Evolutionary conservation across 1,139 yeast species (phyloP).

Genomic region (Ashbya aceris): DNA sequence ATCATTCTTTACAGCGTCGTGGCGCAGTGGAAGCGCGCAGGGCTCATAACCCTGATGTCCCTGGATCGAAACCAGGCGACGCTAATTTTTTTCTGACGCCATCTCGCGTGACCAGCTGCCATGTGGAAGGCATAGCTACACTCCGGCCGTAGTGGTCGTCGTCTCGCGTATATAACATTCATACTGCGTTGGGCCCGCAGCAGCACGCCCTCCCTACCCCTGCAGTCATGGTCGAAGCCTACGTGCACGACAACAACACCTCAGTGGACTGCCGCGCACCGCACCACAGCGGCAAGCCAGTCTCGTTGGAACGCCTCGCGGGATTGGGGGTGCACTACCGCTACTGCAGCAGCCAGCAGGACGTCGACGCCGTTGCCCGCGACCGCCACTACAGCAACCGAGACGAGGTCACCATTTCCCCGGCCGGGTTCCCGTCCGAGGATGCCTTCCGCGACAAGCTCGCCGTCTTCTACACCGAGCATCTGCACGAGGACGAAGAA

Average conservation of each 20-base stretch:
- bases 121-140: neutral
- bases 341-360: conserved; percentile 41
- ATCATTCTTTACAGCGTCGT: conserved; percentile 45
- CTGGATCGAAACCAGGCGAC: conserved; percentile 99
- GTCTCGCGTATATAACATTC: too few relatives aligned
- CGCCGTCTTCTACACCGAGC: conserved; percentile 70
- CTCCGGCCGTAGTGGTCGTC: too few relatives aligned
- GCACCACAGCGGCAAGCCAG: conserved; percentile 62
- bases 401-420: conserved; percentile 58
- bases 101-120: neutral
- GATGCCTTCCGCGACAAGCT: conserved; percentile 55
- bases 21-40: conserved; percentile 99
- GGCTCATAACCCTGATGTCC: conserved; percentile 99
- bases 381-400: conserved; percentile 72
- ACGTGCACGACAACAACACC: conserved; percentile 62
- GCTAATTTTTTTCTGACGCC: conserved; percentile 40
- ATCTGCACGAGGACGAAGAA: conserved; percentile 94
- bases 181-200: too few relatives aligned
- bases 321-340: conserved; percentile 64
- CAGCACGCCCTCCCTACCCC: too few relatives aligned
- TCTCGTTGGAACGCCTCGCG: conserved; percentile 41
- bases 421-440: conserved; percentile 53
- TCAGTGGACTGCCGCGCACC: conserved; percentile 59
- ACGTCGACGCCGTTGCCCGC: conserved; percentile 57
- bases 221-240: conserved; percentile 36